A percentile compares a stretch with the other conserved stretches of the same genome.
Conservation (phyloP, 1,284 basidiomycete genomes). For the Lentinula novae-zelandiae region DNA sequence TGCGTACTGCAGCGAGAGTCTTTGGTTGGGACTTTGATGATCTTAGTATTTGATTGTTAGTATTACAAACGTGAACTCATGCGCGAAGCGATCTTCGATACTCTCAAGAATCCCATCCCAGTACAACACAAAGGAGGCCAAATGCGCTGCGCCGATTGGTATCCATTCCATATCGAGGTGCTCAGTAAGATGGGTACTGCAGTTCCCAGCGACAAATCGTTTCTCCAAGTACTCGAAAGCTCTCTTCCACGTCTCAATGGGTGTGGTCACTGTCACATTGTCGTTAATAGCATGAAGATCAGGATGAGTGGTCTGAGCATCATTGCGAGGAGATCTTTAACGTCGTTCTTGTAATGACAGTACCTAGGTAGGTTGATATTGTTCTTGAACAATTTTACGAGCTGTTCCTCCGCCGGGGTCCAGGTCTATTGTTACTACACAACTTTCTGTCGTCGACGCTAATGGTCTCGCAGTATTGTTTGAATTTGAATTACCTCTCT, state of each 20-base stretch:
- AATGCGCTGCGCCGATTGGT: constrained; percentile 5
- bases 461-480: too few relatives aligned
- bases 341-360: not conserved
- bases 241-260: not conserved
- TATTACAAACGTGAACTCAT: not conserved
- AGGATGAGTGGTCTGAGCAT: not conserved
- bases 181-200: not conserved
- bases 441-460: too few relatives aligned
- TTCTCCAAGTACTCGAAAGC: not conserved
- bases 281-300: not conserved
- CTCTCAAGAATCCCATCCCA: not conserved
- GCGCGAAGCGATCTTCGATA: not conserved
- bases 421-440: too few relatives aligned
- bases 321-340: not conserved
- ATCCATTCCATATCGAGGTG: not conserved
- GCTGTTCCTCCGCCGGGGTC: too few relatives aligned
- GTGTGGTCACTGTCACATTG: not conserved
- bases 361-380: not conserved
- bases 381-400: too few relatives aligned
- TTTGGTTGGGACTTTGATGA: not conserved
- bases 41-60: not conserved
- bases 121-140: constrained; percentile 6
- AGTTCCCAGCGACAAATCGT: not conserved
- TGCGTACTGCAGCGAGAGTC: not conserved
- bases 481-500: too few relatives aligned